A percentile compares a stretch with the other conserved stretches of the same genome.
Evolutionary conservation across 176 grass and related monocot genomes (phyloP).

Genomic region (Oryza glumipatula): DNA sequence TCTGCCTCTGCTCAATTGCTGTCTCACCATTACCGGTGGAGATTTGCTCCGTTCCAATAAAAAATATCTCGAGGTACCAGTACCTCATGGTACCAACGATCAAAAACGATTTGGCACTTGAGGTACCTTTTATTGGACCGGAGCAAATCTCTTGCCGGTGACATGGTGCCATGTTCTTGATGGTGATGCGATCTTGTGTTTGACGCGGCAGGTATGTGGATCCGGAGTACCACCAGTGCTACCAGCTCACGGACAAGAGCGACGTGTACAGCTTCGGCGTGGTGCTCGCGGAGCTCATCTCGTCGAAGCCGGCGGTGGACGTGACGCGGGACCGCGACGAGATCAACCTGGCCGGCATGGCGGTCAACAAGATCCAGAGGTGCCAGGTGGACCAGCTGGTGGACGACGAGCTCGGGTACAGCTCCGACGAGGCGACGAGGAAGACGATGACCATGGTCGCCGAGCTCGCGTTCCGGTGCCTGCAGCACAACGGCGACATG

Average conservation of each 20-base stretch:
- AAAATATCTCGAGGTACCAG: too few relatives aligned
- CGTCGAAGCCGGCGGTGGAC: constrained; percentile 80
- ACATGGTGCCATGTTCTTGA: not conserved
- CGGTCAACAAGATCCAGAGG: constrained; percentile 65
- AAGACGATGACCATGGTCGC: constrained; percentile 68
- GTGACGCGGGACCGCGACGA: constrained; percentile 58
- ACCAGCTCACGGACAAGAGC: constrained; percentile 78
- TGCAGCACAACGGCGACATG: constrained; percentile 77
- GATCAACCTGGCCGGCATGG: constrained; percentile 73
- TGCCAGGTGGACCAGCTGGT: constrained; percentile 55
- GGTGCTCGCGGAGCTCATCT: constrained; percentile 71
- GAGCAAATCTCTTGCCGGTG: not conserved
- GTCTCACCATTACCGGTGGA: too few relatives aligned
- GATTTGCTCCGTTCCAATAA: too few relatives aligned
- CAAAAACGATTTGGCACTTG: too few relatives aligned
- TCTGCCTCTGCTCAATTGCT: too few relatives aligned
- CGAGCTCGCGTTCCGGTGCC: constrained; percentile 79
- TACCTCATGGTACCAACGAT: too few relatives aligned
- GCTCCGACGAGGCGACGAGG: constrained; percentile 43
- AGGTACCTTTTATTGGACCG: too few relatives aligned
- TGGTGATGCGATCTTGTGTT: not conserved
- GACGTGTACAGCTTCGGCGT: constrained; percentile 92
- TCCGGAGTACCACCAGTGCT: constrained; percentile 83
- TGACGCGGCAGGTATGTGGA: constrained; percentile 45
- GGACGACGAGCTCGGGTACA: constrained; percentile 56